Percentiles rank a stretch among this genome's conserved stretches.
phyloP scores from a whole-genome alignment of 345 rosid species.

The Laguncularia racemosa region DNA sequence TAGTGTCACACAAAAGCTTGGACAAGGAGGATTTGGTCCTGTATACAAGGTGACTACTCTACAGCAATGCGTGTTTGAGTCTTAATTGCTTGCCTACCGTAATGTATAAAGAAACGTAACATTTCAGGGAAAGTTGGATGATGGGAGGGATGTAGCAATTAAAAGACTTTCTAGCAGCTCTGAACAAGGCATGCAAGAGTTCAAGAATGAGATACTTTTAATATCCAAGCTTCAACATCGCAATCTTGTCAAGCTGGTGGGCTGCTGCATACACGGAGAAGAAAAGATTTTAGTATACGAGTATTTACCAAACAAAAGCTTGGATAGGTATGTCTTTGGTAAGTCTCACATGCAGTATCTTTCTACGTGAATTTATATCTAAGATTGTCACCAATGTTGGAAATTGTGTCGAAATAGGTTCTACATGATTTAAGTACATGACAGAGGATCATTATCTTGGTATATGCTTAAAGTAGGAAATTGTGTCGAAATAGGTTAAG shows the following conservation, averaged over 20 bases:
- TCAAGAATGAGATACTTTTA: constrained; percentile 48
- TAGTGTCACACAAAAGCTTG: constrained; percentile 3
- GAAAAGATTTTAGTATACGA: constrained; percentile 57
- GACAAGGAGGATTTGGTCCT: constrained; percentile 10
- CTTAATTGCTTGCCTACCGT: not conserved
- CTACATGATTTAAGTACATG: too few relatives aligned
- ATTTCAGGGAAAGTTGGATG: constrained; percentile 34
- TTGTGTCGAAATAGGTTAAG: too few relatives aligned
- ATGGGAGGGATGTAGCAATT: constrained; percentile 46
- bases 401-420: too few relatives aligned
- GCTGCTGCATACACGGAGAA: constrained; percentile 51
- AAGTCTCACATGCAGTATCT: not conserved
- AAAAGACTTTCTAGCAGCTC: constrained; percentile 52
- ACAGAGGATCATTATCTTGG: too few relatives aligned
- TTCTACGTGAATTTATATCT: too few relatives aligned
- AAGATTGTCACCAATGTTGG: too few relatives aligned
- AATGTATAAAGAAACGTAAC: too few relatives aligned
- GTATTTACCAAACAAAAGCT: constrained; percentile 28
- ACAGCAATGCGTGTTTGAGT: not conserved
- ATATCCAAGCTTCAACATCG: constrained; percentile 60
- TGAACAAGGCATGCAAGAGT: constrained; percentile 53
- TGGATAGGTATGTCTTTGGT: constrained; percentile 26
- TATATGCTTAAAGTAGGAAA: too few relatives aligned
- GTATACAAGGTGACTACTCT: constrained; percentile 6
- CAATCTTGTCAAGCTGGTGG: constrained; percentile 51